Base-by-base conservation (phyloP, 2,329 filamentous ascomycete genomes). In the Verticillium longisporum region DNA sequence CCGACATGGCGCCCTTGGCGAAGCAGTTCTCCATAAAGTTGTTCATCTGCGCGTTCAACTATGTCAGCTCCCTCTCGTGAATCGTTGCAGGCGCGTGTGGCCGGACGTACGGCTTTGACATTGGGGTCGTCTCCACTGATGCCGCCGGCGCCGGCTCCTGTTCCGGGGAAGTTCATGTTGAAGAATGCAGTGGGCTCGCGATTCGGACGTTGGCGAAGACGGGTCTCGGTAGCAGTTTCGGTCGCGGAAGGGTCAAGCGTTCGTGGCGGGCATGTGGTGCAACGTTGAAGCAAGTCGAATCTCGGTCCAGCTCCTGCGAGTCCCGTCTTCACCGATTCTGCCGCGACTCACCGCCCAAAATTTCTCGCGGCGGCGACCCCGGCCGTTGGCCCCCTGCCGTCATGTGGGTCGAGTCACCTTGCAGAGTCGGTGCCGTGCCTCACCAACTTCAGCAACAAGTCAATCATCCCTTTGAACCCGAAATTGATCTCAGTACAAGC, bases 11-110 rank as follows among this genome's bases (percentile, higher is more conserved):
- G 18, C 92, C 90, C 76, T 99, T 99, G 61, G 88, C 88, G 31
- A 89, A 86, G 73, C 95, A 99, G 37, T 91, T 96, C 76, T 98
- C 93, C 91, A 97, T 97, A 54, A 87, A 86, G 31, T 81, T 77
- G 82, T 92, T 86, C 79, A 97, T 89, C 90, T 95, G 66, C 56
- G 26, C 26, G 3, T 26, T 26, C 26, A 26, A 26, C 26, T 4
- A 26, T 26, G 26, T 26, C 26, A 26, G 26, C 26, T 26, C 26
- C 26, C 26, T 26, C 26, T 26, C 26, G 26, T 37, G 15, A 6
- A 15, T 55, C 31, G 54, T 11, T 21, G 5, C 54, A 13, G 56
- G 57, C 61, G 60, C 41, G 41, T 57, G 26, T 26, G 26, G 26
- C 26, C 26, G 50, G 5, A 72, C 77, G 58, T 71, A 82, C 79